A percentile compares a stretch with the other conserved stretches of the same genome.
phyloP scores from a whole-genome alignment of 2,329 filamentous ascomycete genomes.

The Pyricularia pennisetigena region DNA sequence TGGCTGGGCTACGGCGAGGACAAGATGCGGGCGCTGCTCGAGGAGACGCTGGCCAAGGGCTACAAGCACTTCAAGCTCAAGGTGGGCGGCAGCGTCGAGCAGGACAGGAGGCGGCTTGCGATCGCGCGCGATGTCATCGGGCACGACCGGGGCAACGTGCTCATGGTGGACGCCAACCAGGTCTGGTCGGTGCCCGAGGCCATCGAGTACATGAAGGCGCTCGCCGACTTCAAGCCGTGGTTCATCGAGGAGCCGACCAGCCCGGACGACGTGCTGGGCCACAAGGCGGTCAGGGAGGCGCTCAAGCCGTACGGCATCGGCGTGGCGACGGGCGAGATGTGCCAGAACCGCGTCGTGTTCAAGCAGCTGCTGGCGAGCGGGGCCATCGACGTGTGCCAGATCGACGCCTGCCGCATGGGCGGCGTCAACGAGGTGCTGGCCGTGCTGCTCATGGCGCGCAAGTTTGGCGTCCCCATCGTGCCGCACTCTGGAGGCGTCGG shows the following conservation, averaged over 20 bases:
- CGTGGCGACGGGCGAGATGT: constrained; percentile 90
- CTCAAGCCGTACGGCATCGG: constrained; percentile 66
- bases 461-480: constrained; percentile 71
- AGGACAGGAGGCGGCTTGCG: constrained; percentile 58
- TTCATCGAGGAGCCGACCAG: constrained; percentile 93
- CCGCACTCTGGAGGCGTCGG: constrained; percentile 86
- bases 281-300: constrained; percentile 75
- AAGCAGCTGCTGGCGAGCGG: constrained; percentile 77
- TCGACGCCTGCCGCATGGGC: constrained; percentile 82
- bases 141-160: constrained; percentile 61
- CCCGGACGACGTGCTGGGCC: constrained; percentile 81
- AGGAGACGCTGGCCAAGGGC: constrained; percentile 65
- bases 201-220: constrained; percentile 74
- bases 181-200: constrained; percentile 87
- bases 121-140: constrained; percentile 76
- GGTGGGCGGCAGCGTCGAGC: constrained; percentile 64
- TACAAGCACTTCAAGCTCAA: constrained; percentile 89
- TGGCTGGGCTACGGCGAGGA: constrained; percentile 89
- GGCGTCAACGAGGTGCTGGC: constrained; percentile 88
- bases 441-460: constrained; percentile 77
- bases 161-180: constrained; percentile 94
- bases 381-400: constrained; percentile 81
- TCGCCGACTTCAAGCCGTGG: constrained; percentile 78
- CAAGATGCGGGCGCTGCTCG: constrained; percentile 68
- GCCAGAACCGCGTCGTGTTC: constrained; percentile 89